These are phyloP conservation scores for Chiua virens DNA, from an alignment of 768 basidiomycete genomes.

Conservation along the genomic window DNA sequence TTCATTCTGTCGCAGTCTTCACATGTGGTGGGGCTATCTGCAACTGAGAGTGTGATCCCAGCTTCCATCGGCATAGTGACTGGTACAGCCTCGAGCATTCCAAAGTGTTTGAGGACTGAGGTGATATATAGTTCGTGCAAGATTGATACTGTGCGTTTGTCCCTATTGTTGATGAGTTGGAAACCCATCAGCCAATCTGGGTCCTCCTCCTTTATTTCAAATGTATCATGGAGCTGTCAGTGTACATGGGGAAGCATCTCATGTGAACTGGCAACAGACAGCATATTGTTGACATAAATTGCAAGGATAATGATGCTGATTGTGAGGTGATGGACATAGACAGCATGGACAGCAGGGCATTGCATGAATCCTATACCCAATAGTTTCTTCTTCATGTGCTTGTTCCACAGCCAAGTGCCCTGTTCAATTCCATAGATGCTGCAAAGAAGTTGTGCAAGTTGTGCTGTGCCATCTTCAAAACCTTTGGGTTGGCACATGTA, in stretches of 20 bases:
- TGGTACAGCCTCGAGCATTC: too few relatives aligned
- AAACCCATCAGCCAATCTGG: too few relatives aligned
- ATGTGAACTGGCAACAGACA: neutral
- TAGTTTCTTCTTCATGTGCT: neutral
- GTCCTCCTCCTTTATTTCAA: too few relatives aligned
- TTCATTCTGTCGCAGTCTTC: neutral
- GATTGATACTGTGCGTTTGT: too few relatives aligned
- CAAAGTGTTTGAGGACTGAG: too few relatives aligned
- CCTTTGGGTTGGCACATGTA: conserved; percentile 41
- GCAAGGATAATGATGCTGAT: neutral
- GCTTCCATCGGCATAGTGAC: neutral
- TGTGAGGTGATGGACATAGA: neutral
- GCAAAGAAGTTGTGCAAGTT: conserved; percentile 22
- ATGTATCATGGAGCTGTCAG: too few relatives aligned
- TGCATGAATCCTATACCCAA: neutral
- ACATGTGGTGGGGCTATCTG: neutral
- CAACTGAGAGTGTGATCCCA: neutral
- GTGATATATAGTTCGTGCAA: too few relatives aligned
- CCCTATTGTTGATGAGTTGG: too few relatives aligned
- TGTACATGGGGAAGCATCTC: neutral
- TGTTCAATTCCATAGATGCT: conserved; percentile 43
- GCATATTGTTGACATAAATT: conserved; percentile 1
- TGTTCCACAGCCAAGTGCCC: neutral
- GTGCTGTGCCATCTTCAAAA: conserved; percentile 28
- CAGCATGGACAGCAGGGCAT: neutral